These are phyloP conservation scores for Colletotrichum cuscutae DNA, from an alignment of 2,329 filamentous ascomycete species.

Conservation along the genomic window DNA sequence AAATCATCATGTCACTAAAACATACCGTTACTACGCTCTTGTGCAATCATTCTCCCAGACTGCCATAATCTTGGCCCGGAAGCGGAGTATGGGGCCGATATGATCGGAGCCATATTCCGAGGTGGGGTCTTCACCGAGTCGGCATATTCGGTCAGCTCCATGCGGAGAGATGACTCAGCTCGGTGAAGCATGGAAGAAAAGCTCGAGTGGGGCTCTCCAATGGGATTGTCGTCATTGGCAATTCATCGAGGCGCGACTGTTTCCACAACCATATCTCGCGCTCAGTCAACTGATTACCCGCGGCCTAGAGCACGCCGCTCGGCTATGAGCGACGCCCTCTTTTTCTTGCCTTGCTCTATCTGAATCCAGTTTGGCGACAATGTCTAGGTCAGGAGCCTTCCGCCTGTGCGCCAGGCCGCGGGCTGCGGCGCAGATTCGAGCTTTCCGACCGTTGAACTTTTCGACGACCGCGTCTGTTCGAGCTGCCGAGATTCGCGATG, in stretches of 20 bases:
- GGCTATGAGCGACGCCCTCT: background rate
- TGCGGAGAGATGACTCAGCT: constrained; percentile 13
- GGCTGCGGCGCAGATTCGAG: background rate
- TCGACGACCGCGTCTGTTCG: constrained; percentile 39
- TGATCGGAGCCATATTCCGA: background rate
- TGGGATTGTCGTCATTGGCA: constrained; percentile 31
- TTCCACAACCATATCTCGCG: background rate
- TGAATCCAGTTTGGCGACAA: background rate
- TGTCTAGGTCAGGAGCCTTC: background rate
- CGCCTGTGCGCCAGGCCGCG: background rate
- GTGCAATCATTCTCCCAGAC: background rate
- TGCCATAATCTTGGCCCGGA: no score
- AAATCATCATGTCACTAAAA: background rate
- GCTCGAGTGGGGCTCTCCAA: constrained; percentile 15
- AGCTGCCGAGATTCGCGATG: constrained; percentile 60
- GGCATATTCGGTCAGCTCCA: background rate
- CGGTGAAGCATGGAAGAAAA: constrained; percentile 8
- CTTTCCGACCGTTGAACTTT: constrained; percentile 9
- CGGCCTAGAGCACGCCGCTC: background rate
- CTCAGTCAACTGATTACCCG: background rate
- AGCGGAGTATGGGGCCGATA: background rate
- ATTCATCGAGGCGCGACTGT: background rate
- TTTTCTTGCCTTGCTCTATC: no score
- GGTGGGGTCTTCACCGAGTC: background rate
- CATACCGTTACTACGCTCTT: accelerated